phyloP scores from a whole-genome alignment of 345 rosid genomes.

The Hevea brasiliensis region DNA sequence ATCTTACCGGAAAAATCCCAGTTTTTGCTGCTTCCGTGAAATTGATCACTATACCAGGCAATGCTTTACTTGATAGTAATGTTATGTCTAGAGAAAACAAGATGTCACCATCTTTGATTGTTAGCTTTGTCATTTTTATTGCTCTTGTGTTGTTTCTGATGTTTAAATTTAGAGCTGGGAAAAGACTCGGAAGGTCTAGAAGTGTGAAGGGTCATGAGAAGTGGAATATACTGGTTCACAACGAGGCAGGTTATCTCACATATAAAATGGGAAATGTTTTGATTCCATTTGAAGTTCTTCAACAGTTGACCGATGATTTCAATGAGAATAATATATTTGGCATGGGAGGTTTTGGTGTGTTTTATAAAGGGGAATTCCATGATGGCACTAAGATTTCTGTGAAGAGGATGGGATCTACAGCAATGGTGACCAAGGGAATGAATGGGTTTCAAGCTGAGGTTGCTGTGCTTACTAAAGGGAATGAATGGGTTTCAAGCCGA shows the following conservation, averaged over 20 bases:
- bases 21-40: slow-evolving; percentile 42
- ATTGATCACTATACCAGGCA: slow-evolving; percentile 45
- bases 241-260: slow-evolving; percentile 45
- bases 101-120: slow-evolving; percentile 27
- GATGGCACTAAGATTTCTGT: too few relatives aligned
- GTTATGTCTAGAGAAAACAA: too few relatives aligned
- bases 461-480: too few relatives aligned
- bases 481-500: too few relatives aligned
- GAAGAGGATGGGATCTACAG: too few relatives aligned
- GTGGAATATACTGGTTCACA: too few relatives aligned
- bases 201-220: slow-evolving; percentile 26
- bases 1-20: slow-evolving; percentile 58
- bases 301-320: too few relatives aligned
- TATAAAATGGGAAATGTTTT: slow-evolving; percentile 65
- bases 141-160: neutral
- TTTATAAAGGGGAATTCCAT: too few relatives aligned
- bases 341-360: too few relatives aligned
- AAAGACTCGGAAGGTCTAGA: slow-evolving; percentile 40
- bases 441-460: too few relatives aligned
- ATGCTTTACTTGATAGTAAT: slow-evolving; percentile 4
- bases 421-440: too few relatives aligned
- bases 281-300: slow-evolving; percentile 67
- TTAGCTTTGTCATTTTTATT: slow-evolving; percentile 43
- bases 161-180: slow-evolving; percentile 44
- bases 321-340: too few relatives aligned